Conservation (phyloP, 2,329 filamentous ascomycete species). For the Tolypocladium sp. region DNA sequence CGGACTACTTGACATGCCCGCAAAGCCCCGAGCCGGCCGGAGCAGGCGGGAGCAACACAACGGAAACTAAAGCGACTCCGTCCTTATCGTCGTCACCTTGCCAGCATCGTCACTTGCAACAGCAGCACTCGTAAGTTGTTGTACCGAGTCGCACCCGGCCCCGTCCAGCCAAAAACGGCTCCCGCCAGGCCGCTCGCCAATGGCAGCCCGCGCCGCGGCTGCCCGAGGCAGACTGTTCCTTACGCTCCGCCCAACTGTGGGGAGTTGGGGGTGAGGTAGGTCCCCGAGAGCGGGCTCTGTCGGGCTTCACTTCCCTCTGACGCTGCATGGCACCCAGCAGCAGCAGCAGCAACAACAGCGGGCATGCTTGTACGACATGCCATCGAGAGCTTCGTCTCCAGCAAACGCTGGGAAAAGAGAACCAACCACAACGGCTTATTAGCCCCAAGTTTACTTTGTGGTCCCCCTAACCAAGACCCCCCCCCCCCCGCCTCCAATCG, state of each 20-base stretch:
- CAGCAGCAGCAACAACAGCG: neutral
- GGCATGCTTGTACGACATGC: neutral
- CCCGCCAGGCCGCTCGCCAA: neutral
- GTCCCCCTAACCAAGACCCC: neutral
- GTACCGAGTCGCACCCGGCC: too few species aligned
- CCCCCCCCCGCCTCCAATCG: neutral
- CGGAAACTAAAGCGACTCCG: neutral
- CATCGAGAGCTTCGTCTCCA: neutral
- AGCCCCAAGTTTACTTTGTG: neutral
- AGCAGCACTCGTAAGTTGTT: too few species aligned
- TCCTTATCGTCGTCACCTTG: neutral
- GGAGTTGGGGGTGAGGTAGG: neutral
- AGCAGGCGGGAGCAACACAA: neutral
- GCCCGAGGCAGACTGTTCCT: neutral
- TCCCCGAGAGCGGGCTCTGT: slow-evolving; percentile 5
- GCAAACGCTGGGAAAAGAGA: neutral
- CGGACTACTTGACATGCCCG: neutral
- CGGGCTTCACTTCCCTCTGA: slow-evolving; percentile 2
- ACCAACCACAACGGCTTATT: neutral
- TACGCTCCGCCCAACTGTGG: neutral
- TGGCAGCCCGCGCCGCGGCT: neutral
- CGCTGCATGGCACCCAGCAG: neutral
- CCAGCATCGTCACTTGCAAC: neutral
- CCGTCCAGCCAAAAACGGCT: neutral
- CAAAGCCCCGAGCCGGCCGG: neutral